Evolutionary conservation across 441 rosid genomes (phyloP), one percentile per base, ranked within the genome.

Genomic region (Syzygium syzygioides): DNA sequence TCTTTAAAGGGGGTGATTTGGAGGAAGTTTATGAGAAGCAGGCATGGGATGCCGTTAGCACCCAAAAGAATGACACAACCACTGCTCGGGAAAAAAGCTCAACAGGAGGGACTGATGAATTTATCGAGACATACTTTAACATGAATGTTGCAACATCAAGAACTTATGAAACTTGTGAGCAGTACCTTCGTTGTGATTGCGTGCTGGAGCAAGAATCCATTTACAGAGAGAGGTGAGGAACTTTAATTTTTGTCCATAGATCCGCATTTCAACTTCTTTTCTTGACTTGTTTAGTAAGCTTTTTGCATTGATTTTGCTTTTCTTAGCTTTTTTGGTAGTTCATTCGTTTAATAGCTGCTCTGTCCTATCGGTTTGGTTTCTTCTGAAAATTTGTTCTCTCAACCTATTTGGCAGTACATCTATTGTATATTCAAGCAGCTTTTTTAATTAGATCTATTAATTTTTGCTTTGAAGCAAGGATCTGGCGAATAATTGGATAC

Each of bases 131-230:
- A 87, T 95, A 94, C 89, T 96, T 95, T 90, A 90, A 94, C 86
- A 88, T 91, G 53, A 92, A 92, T 91, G 89, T 96, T 87, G 95
- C 98, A 32, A 95, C 95, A 91, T 89, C 94, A 86, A 91, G 93
- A 89, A 88, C 90, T 90, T 92, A 91, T 85, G 99, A 97, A 91
- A 92, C 94, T 88, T 95, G 99, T 91, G 89, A 89, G 90, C 93
- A 87, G 60, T 94, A 90, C 91, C 88, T 96, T 91, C 90, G 90
- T 60, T 98, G 98, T 92, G 94, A 91, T 91, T 93, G 96, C 87
- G 88, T 96, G 85, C 93, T 95, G 60, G 98, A 94, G 93, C 93
- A 93, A 89, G 97, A 93, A 86, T 92, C 96, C 89, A 90, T 90
- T n/a, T 89, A 90, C 87, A 90, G 90, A 89, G 97, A 94, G 90